Conservation (phyloP, 371 early-diverging fungal genomes). For the Parasitella parasitica region DNA sequence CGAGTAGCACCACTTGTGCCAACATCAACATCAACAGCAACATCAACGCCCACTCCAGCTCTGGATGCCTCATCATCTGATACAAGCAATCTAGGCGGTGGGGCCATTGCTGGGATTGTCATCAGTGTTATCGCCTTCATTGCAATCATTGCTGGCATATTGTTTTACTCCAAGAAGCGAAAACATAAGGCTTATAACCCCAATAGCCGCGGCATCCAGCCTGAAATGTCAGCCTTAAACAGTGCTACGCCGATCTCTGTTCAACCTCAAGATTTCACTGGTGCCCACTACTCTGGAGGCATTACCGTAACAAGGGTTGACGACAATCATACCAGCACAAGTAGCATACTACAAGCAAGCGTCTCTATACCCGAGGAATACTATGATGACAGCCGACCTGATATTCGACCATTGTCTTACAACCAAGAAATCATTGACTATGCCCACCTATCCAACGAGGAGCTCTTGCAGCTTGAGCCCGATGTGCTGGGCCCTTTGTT, state of each 20-base stretch:
- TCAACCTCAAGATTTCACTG: neutral
- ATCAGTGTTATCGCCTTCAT: slow-evolving; percentile 11
- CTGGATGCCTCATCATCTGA: neutral
- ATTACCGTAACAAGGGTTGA: neutral
- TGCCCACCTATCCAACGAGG: slow-evolving; percentile 12
- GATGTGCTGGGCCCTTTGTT: slow-evolving; percentile 5
- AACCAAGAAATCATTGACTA: slow-evolving; percentile 5
- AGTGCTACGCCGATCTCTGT: neutral
- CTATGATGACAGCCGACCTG: slow-evolving; percentile 13
- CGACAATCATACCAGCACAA: slow-evolving; percentile 1
- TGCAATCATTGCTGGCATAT: neutral
- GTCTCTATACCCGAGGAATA: slow-evolving; percentile 4
- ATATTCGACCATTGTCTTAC: slow-evolving; percentile 22
- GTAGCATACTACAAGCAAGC: neutral
- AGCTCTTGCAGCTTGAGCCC: slow-evolving; percentile 16
- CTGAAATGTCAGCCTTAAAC: neutral
- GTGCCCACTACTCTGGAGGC: neutral
- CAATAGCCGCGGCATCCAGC: neutral
- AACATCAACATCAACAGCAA: neutral
- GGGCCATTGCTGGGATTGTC: slow-evolving; percentile 24
- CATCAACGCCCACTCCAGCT: no score
- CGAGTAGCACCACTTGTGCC: no score
- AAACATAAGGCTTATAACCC: neutral
- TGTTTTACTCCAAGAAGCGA: neutral
- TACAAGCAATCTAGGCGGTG: neutral